phyloP scores from a whole-genome alignment of 371 early-diverging fungal species.

The Mucor lusitanicus region DNA sequence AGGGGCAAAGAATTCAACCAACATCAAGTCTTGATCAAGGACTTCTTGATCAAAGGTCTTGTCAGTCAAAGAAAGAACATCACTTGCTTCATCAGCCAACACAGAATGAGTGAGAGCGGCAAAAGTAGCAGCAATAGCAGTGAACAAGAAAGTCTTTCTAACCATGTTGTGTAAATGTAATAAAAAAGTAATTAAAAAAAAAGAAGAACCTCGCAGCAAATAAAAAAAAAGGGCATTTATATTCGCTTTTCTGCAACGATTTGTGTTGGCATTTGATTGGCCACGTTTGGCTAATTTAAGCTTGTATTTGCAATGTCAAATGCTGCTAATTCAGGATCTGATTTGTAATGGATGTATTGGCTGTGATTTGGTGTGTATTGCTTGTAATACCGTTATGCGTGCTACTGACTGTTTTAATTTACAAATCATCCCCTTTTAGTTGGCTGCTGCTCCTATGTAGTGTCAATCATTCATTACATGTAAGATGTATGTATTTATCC shows the following conservation, averaged over 20 bases:
- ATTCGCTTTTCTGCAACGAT: neutral
- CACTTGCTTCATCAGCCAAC: conserved; percentile 48
- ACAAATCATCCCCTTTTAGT: too few relatives aligned
- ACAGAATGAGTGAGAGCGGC: conserved; percentile 41
- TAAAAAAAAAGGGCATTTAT: neutral
- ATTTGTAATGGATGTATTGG: neutral
- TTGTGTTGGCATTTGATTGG: conserved; percentile 22
- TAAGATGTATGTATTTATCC: neutral
- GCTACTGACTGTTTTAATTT: too few relatives aligned
- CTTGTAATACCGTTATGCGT: too few relatives aligned
- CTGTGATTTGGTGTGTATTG: too few relatives aligned
- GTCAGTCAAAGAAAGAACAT: conserved; percentile 72
- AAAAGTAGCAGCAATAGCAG: conserved; percentile 46
- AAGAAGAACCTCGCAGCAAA: conserved; percentile 3
- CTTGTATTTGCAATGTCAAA: neutral
- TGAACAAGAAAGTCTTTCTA: conserved; percentile 39
- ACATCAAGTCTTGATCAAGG: conserved; percentile 66
- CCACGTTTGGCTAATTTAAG: neutral
- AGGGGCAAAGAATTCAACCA: conserved; percentile 95
- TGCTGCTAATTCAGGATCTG: neutral
- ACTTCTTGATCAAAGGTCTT: conserved; percentile 68
- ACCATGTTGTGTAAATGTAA: conserved; percentile 32
- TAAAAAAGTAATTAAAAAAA: conserved; percentile 11
- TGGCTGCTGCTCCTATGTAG: neutral
- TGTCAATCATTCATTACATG: neutral